phyloP scores from a whole-genome alignment of 495 filamentous ascomycete species.

The Trichocladium uniseriatum region DNA sequence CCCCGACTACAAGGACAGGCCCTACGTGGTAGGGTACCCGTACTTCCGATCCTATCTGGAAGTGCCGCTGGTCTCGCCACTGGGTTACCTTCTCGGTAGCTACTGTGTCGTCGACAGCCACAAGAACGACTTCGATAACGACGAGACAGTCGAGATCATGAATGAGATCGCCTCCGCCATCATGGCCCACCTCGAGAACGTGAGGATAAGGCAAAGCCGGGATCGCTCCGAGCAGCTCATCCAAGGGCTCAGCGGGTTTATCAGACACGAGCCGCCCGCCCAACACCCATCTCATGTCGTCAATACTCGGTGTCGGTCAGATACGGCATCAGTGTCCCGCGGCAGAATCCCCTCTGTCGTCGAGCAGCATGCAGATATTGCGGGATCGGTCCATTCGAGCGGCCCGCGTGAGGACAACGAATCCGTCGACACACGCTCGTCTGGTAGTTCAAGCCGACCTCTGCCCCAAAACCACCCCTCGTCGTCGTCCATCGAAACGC shows the following conservation, averaged over 20 bases:
- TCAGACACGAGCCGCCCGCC: constrained; percentile 25
- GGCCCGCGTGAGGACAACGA: neutral
- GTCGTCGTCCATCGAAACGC: constrained; percentile 14
- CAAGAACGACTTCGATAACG: constrained; percentile 21
- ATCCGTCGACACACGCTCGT: neutral
- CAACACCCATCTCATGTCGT: constrained; percentile 6
- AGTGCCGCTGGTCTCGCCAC: constrained; percentile 27
- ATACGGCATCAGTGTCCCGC: too few relatives aligned
- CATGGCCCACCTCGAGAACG: constrained; percentile 38
- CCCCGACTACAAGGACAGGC: constrained; percentile 26
- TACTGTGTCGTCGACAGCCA: constrained; percentile 31
- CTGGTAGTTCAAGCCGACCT: neutral
- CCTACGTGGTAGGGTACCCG: constrained; percentile 19
- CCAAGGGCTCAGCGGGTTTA: constrained; percentile 30
- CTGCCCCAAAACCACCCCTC: constrained; percentile 5
- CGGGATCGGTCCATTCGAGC: neutral
- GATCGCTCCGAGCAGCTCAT: constrained; percentile 33
- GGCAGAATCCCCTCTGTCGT: too few relatives aligned
- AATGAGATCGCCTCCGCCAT: constrained; percentile 34
- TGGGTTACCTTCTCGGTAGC: constrained; percentile 23
- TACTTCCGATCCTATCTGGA: constrained; percentile 23
- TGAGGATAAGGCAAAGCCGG: constrained; percentile 24
- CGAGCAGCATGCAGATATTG: neutral
- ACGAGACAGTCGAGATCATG: constrained; percentile 27
- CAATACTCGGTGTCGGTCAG: too few relatives aligned